Base-by-base conservation (phyloP, 108 stramenopile genomes). In the Discostella pseudostelligera region DNA sequence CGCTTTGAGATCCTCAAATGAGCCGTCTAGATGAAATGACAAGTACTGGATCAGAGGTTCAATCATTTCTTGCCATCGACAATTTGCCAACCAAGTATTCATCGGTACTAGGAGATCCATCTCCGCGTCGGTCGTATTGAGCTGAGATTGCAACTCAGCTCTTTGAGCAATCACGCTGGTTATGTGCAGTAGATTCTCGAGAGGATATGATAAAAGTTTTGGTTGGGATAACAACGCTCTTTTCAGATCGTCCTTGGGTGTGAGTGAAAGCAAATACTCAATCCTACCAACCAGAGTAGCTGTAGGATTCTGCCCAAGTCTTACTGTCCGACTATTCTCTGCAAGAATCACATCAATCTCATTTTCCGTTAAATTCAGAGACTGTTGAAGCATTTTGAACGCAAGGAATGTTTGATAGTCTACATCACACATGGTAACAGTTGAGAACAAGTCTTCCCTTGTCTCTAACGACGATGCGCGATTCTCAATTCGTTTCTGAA, bases 61-160 rank as follows among this genome's bases (percentile, higher is more conserved):
- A 19, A 47, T 12, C 3, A 12, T 59, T 59, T 28, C 39, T 16
- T 49, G 40, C 20, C 51, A 57, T 24, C 25, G 29, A 13, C 28
- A 32, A n/a, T 50, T 46, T 44, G 56, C 39, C 28, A 59, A 51
- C 68, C 68, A 69, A 24, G n/a, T 17, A 42, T 42, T 51, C 20
- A 51, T 48, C 28, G 72, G 72, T 39, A 73, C 11, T 2, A 65
- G 48, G 13, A 8, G 39, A 19, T 65, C 59, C 10, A 65, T 14
- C 49, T 73, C 72, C 32, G 14, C 29, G 9, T 50, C 47, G 24
- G 72, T 65, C 58, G 65, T 51, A 59, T 73, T 65, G 20, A 65
- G 62, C 21, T 25, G n/a, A 21, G 56, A 22, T 24, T 73, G 47
- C 35, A 72, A 17, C 24, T 62, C 21, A 14, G 44, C 25, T 22